phyloP scores from a whole-genome alignment of 345 rosid genomes.

The Lepidium aucheri region DNA sequence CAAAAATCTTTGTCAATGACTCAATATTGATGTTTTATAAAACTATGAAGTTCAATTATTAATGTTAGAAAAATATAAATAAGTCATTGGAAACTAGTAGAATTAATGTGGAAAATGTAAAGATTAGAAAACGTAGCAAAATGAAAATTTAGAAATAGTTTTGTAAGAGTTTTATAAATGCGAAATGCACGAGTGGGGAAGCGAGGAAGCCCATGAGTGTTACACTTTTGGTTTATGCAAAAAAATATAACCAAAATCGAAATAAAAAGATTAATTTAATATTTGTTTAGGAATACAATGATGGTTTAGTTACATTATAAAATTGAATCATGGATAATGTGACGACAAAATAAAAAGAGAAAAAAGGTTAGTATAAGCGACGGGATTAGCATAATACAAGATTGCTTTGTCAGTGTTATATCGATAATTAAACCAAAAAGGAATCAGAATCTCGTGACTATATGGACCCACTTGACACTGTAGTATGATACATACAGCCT shows the following conservation, averaged over 20 bases:
- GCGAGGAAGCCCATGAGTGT: slow-evolving; percentile 1
- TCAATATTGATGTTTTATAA: no score
- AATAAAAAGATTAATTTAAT: neutral
- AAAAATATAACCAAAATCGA: neutral
- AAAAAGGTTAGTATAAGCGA: neutral
- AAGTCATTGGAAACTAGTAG: no score
- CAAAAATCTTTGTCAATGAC: no score
- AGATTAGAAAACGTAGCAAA: neutral
- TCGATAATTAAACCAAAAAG: neutral
- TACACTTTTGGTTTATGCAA: neutral
- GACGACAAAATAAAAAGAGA: neutral
- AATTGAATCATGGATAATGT: neutral
- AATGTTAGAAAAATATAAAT: neutral
- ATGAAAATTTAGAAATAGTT: neutral
- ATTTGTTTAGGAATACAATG: neutral
- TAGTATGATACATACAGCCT: slow-evolving; percentile 7
- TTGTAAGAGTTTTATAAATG: neutral
- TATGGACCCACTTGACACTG: slow-evolving; percentile 11
- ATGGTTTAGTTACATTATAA: neutral
- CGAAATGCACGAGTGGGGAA: slow-evolving; percentile 1
- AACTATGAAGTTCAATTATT: neutral
- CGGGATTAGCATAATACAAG: slow-evolving; percentile 8
- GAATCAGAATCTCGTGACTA: slow-evolving; percentile 16
- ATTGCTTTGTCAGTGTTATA: neutral
- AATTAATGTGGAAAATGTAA: neutral